Percentiles rank a stretch among this genome's conserved stretches.
Evolutionary conservation across 306 rosid genomes (phyloP).

Genomic region (Sindora glabra): DNA sequence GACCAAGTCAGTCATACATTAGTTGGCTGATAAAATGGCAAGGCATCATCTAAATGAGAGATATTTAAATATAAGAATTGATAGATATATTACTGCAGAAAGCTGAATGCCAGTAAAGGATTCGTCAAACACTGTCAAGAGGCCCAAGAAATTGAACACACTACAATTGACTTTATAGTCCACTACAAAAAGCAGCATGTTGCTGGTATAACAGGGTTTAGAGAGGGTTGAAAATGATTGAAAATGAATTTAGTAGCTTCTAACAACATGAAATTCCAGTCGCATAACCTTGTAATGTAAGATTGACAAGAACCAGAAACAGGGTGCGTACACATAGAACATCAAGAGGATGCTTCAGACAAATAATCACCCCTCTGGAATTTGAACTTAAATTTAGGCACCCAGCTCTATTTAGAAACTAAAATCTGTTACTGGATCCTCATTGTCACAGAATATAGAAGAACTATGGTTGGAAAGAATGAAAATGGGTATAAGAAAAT

Average conservation of each 20-base stretch:
- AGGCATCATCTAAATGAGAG: too few relatives aligned
- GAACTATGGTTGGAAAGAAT: too few relatives aligned
- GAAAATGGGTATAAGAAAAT: too few relatives aligned
- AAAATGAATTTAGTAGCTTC: background rate
- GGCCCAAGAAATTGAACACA: background rate
- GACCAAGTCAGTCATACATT: background rate
- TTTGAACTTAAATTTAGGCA: background rate
- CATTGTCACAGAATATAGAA: background rate
- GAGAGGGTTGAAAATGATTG: too few relatives aligned
- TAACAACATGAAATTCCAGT: background rate
- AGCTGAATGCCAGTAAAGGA: slow-evolving; percentile 1
- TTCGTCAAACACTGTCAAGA: background rate
- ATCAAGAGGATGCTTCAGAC: background rate
- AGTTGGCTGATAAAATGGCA: background rate
- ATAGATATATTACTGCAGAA: too few relatives aligned
- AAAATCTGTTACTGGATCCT: background rate
- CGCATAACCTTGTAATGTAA: background rate
- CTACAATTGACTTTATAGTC: too few relatives aligned
- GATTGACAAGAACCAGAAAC: background rate
- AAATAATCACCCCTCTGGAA: background rate
- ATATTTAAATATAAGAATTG: too few relatives aligned
- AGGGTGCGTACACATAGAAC: background rate
- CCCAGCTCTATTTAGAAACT: background rate
- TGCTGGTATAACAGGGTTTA: too few relatives aligned
- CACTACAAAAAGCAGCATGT: background rate